These are phyloP conservation scores for Paramecium sexaurelia DNA, from an alignment of 73 alveolate species.

Conservation along the genomic window DNA sequence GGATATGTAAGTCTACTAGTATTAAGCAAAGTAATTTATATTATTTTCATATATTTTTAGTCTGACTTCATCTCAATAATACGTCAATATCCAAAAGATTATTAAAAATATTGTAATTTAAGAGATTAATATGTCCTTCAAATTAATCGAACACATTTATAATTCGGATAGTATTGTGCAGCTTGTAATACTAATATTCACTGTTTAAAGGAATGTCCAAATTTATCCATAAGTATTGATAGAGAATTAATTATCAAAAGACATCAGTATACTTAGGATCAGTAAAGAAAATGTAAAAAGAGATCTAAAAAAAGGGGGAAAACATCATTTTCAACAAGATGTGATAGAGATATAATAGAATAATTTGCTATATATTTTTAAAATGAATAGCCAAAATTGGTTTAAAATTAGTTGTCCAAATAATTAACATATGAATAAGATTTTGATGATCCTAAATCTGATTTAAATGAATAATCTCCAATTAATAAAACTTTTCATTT, in stretches of 20 bases:
- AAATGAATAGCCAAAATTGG: conserved; percentile 37
- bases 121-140: neutral
- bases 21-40: neutral
- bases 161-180: conserved; percentile 12
- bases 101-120: neutral
- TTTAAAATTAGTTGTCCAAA: neutral
- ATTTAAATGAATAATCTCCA: neutral
- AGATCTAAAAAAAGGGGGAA: neutral
- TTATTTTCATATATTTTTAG: neutral
- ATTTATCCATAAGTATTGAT: neutral
- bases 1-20: conserved; percentile 47
- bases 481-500: neutral
- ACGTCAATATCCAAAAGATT: conserved; percentile 9
- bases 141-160: too few relatives aligned
- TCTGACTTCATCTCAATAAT: neutral
- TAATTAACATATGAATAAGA: neutral
- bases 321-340: neutral
- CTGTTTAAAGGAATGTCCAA: neutral
- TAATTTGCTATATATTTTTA: conserved; percentile 1
- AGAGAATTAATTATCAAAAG: conserved; percentile 49
- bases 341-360: conserved; percentile 10
- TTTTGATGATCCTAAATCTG: neutral
- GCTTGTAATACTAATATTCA: neutral
- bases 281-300: neutral
- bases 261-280: neutral